phyloP scores from a whole-genome alignment of 2,329 filamentous ascomycete genomes.

The Phyllosticta capitalensis region DNA sequence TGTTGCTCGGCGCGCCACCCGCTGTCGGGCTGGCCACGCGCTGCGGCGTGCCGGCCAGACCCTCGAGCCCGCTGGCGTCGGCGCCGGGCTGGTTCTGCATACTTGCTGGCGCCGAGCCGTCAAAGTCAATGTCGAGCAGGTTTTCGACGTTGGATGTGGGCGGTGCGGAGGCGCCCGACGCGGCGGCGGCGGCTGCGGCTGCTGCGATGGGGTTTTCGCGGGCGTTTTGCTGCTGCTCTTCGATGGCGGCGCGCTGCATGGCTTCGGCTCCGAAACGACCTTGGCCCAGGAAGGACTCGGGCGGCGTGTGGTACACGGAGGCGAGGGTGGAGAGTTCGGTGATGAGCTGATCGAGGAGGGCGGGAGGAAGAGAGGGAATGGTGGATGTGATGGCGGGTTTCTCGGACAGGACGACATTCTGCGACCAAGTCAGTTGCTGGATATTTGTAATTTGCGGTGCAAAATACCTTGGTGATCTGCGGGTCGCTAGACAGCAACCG shows the following conservation, averaged over 20 bases:
- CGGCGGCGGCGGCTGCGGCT: slow-evolving; percentile 60
- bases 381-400: slow-evolving; percentile 92
- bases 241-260: slow-evolving; percentile 89
- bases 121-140: slow-evolving; percentile 90
- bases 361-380: slow-evolving; percentile 76
- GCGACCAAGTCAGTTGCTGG: background rate
- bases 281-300: slow-evolving; percentile 95
- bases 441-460: background rate
- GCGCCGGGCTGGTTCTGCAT: slow-evolving; percentile 54
- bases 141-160: slow-evolving; percentile 81
- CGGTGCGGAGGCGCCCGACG: slow-evolving; percentile 44
- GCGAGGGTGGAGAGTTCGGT: slow-evolving; percentile 86
- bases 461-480: slow-evolving; percentile 69
- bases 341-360: slow-evolving; percentile 82
- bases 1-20: slow-evolving; percentile 41
- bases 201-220: slow-evolving; percentile 91
- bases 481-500: slow-evolving; percentile 86
- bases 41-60: slow-evolving; percentile 56
- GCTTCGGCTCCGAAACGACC: slow-evolving; percentile 89
- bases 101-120: slow-evolving; percentile 85
- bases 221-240: slow-evolving; percentile 87
- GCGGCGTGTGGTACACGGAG: slow-evolving; percentile 96
- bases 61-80: slow-evolving; percentile 42
- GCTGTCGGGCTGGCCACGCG: slow-evolving; percentile 54
- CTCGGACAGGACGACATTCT: slow-evolving; percentile 83